These are phyloP conservation scores for Fraxinus nigra DNA, from an alignment of 305 asterid genomes.

Conservation along the genomic window DNA sequence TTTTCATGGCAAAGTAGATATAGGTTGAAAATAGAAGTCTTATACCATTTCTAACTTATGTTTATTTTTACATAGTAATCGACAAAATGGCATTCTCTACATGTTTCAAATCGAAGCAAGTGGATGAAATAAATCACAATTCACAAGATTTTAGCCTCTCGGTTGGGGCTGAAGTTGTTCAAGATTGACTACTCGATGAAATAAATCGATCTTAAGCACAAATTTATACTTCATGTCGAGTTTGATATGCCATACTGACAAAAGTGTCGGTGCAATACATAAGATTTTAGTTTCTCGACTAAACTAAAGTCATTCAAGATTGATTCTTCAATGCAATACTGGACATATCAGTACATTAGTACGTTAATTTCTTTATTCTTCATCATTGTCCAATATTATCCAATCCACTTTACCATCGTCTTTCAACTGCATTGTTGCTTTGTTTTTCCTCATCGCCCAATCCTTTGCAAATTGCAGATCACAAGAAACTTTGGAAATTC, in stretches of 20 bases:
- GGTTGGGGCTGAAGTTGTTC: background rate
- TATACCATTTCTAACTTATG: background rate
- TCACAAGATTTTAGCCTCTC: background rate
- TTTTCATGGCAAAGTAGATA: too few relatives aligned
- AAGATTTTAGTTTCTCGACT: background rate
- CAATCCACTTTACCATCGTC: conserved; percentile 32
- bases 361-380: background rate
- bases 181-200: background rate
- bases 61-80: background rate
- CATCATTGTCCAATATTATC: background rate
- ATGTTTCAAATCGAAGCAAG: background rate
- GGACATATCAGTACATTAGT: background rate
- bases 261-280: background rate
- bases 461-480: conserved; percentile 66
- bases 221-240: background rate
- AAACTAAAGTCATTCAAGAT: background rate
- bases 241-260: background rate
- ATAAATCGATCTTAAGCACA: background rate
- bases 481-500: conserved; percentile 69
- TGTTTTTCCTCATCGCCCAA: conserved; percentile 68
- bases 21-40: too few relatives aligned
- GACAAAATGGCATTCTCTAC: background rate
- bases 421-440: conserved; percentile 29
- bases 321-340: background rate
- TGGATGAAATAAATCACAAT: background rate